Base-by-base conservation (phyloP, 768 basidiomycete genomes). In the Clavaria fumosa region DNA sequence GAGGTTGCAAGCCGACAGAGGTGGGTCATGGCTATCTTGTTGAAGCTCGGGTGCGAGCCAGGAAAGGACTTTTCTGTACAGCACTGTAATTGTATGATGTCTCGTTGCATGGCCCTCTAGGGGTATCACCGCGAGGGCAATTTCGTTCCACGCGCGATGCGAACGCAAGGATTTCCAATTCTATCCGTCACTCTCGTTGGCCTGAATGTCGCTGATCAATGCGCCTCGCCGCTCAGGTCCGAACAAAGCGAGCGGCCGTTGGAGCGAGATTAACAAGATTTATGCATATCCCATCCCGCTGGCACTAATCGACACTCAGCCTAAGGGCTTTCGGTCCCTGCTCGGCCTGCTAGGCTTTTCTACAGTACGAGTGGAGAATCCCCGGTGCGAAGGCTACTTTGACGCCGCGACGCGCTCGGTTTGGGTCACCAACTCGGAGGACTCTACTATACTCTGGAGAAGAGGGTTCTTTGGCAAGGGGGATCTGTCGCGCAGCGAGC, bases 401-500 rank as follows among this genome's bases (percentile, higher is more conserved):
- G 93, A 97, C 52, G 57, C 69, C 4, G 50, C 67, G 2, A 89
- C 90, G 11, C 74, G 75, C n/a, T 85, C 84, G 0, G 82, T 96
- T 6, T 95, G 89, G 89, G 67, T 97, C 2, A 60, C 69, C 0
- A 67, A 76, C 40, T 55, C 62, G 19, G 64, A 57, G 17, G 74
- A 89, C 52, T 73, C 75, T 31, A 64, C 64, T 45, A 58, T 78
- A 4, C 65, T 97, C 24, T 99, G 95, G 84, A 63, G 72, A 32
- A 61, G 82, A 42, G 95, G 95, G 0, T 96, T 97, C 61, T 99
- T 97, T 54, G 95, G 95, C 17, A 99, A 99, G 56, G 95, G 95
- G 1, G 82, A 83, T 52, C 62, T 99, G 37, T 91, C 86, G 27
- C 60, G 95, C 41, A 95, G 90, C 55, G 95, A 99, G 55, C 91